phyloP scores from a whole-genome alignment of 352 stramenopile species.

The Peronosclerospora sorghi region DNA sequence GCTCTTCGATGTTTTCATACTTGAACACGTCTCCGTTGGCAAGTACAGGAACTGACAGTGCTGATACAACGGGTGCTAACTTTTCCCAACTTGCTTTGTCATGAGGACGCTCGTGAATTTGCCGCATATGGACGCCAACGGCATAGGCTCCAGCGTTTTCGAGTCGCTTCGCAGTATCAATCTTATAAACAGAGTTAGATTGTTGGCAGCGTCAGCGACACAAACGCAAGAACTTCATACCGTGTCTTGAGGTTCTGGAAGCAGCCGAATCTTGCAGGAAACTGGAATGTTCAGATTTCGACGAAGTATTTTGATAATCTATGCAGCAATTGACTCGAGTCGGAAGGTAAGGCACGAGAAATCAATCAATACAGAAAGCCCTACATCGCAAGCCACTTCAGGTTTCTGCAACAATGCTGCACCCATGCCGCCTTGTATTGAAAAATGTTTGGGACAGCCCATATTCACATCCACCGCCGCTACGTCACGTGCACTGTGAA shows the following conservation, averaged over 20 bases:
- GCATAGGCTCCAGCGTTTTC: conserved; percentile 55
- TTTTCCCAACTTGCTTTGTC: conserved; percentile 68
- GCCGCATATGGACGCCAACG: conserved; percentile 61
- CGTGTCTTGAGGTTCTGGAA: conserved; percentile 51
- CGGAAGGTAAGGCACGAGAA: background rate
- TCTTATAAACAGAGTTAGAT: conserved; percentile 17
- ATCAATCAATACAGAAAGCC: background rate
- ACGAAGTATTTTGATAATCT: conserved; percentile 78
- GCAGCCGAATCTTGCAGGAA: conserved; percentile 82
- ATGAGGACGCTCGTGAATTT: conserved; percentile 49
- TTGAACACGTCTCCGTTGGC: conserved; percentile 85
- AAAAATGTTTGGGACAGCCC: conserved; percentile 92
- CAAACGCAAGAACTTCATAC: conserved; percentile 16
- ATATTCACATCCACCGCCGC: conserved; percentile 91
- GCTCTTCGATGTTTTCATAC: conserved; percentile 52
- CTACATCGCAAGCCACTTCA: conserved; percentile 74
- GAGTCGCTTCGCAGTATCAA: conserved; percentile 50
- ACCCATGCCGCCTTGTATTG: conserved; percentile 87
- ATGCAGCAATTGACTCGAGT: background rate
- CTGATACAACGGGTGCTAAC: conserved; percentile 50
- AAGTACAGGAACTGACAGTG: conserved; percentile 70
- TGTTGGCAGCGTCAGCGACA: background rate
- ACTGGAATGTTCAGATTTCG: conserved; percentile 75
- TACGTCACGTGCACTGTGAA: conserved; percentile 64
- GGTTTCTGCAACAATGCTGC: conserved; percentile 83